A percentile compares a stretch with the other conserved stretches of the same genome.
These are phyloP conservation scores for Curvularia verruculosa DNA, from an alignment of 2,329 filamentous ascomycete species.

Conservation along the genomic window DNA sequence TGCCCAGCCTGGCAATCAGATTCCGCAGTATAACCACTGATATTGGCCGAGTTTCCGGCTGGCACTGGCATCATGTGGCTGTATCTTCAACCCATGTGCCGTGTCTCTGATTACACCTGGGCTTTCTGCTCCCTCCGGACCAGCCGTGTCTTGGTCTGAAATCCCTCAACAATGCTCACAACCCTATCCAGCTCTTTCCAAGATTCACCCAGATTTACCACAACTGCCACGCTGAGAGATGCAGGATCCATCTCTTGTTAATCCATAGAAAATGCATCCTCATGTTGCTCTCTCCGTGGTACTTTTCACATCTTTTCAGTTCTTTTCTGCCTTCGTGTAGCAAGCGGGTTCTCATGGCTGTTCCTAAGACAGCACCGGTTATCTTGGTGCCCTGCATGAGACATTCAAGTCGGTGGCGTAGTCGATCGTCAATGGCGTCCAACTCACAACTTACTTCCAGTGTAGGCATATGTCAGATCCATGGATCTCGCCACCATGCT, in stretches of 20 bases:
- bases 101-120: not conserved
- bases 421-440: slow-evolving; percentile 40
- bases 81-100: no score
- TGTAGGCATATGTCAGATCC: slow-evolving; percentile 46
- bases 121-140: not conserved
- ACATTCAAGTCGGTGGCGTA: slow-evolving; percentile 35
- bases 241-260: slow-evolving; percentile 49
- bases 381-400: slow-evolving; percentile 43
- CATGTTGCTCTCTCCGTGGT: slow-evolving; percentile 39
- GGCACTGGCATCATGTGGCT: no score
- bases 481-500: slow-evolving; percentile 63
- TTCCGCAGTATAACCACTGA: not conserved
- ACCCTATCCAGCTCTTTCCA: slow-evolving; percentile 45
- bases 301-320: slow-evolving; percentile 30
- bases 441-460: slow-evolving; percentile 37
- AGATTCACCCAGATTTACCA: slow-evolving; percentile 44
- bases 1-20: not conserved
- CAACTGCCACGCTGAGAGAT: slow-evolving; percentile 46
- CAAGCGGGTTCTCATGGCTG: slow-evolving; percentile 49
- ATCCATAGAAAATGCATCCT: slow-evolving; percentile 49
- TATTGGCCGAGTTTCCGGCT: not conserved
- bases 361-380: slow-evolving; percentile 47
- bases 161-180: slow-evolving; percentile 26
- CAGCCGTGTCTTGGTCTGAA: slow-evolving; percentile 23
- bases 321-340: slow-evolving; percentile 37